Conservation (phyloP, 1,284 basidiomycete genomes). For the Austropuccinia psidii region DNA sequence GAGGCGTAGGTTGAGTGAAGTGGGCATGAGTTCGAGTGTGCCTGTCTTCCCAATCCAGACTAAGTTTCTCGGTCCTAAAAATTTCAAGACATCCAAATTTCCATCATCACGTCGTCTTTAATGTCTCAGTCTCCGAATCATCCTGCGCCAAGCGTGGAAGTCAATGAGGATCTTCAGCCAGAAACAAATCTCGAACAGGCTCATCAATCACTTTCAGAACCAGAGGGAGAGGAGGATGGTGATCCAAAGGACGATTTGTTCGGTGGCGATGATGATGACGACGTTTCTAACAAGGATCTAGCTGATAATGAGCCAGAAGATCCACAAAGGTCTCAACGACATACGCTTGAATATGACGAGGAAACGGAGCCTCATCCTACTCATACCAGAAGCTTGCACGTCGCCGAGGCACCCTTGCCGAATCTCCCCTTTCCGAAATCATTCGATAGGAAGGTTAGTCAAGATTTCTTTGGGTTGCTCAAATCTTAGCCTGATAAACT, state of each 20-base stretch:
- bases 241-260: conserved; percentile 21
- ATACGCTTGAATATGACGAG: conserved; percentile 6
- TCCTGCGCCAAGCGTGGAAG: too few relatives aligned
- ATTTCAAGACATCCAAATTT: too few relatives aligned
- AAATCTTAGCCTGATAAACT: too few relatives aligned
- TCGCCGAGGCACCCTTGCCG: conserved; percentile 12
- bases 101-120: too few relatives aligned
- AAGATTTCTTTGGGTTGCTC: too few relatives aligned
- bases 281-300: neutral
- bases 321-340: neutral
- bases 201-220: neutral
- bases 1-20: too few relatives aligned
- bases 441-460: conserved; percentile 20
- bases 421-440: conserved; percentile 20
- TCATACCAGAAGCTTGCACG: neutral
- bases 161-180: neutral
- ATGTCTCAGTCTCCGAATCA: too few relatives aligned
- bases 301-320: neutral
- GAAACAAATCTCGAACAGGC: neutral
- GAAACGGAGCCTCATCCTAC: conserved; percentile 3
- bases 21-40: too few relatives aligned
- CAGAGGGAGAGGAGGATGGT: neutral
- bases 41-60: too few relatives aligned
- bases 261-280: conserved; percentile 19
- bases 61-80: too few relatives aligned